Evolutionary conservation across 495 filamentous ascomycete genomes (phyloP).

Genomic region (Delitschia confertaspora): DNA sequence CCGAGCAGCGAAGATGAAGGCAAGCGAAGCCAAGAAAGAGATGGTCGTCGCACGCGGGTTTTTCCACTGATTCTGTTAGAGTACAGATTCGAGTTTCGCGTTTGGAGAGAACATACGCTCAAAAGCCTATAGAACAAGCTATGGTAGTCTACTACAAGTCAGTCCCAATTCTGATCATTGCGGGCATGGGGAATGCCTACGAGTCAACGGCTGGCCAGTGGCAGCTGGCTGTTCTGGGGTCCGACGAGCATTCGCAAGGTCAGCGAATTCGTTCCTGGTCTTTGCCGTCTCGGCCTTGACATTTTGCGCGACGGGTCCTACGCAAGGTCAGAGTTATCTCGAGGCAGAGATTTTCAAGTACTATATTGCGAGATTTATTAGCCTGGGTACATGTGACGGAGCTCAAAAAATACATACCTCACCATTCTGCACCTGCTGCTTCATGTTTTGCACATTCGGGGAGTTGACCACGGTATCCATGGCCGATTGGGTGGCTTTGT

Average conservation of each 20-base stretch:
- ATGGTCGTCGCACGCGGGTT: constrained; percentile 74
- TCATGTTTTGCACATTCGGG: constrained; percentile 32
- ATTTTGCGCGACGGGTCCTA: constrained; percentile 70
- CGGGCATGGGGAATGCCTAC: constrained; percentile 37
- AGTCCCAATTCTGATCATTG: constrained; percentile 1
- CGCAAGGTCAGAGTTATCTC: constrained; percentile 11
- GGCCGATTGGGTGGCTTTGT: constrained; percentile 34
- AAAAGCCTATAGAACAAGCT: constrained; percentile 88
- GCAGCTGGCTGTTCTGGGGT: constrained; percentile 59
- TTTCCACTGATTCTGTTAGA: constrained; percentile 51
- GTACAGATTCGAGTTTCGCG: constrained; percentile 20
- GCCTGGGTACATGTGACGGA: too few species aligned
- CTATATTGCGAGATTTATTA: constrained; percentile 19
- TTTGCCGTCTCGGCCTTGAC: constrained; percentile 64
- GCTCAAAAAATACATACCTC: constrained; percentile 24
- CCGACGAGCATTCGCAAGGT: constrained; percentile 61
- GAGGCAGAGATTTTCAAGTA: constrained; percentile 5
- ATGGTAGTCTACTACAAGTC: constrained; percentile 61
- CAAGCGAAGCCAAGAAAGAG: constrained; percentile 62
- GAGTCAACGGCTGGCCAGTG: constrained; percentile 82
- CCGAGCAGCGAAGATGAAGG: constrained; percentile 79
- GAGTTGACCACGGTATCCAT: constrained; percentile 35
- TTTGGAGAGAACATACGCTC: constrained; percentile 44
- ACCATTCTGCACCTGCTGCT: constrained; percentile 31
- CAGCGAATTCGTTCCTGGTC: constrained; percentile 63